Conservation (phyloP, 495 filamentous ascomycete species). For the Friedmanniomyces endolithicus region DNA sequence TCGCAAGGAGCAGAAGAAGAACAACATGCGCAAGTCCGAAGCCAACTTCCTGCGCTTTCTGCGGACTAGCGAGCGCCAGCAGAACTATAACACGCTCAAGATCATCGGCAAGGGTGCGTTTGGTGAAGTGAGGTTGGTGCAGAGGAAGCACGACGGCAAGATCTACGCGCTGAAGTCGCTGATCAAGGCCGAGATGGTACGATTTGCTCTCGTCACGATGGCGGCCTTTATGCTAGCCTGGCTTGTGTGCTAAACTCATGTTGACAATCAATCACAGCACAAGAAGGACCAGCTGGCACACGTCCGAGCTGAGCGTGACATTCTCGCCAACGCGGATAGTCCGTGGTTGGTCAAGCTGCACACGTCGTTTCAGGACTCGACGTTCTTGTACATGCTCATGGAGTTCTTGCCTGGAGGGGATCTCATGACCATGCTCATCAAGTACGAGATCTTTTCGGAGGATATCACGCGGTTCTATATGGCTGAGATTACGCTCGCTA, state of each 20-base stretch:
- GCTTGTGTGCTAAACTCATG: neutral
- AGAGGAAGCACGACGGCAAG: constrained; percentile 89
- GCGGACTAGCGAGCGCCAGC: constrained; percentile 76
- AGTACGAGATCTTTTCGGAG: constrained; percentile 98
- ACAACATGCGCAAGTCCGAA: constrained; percentile 68
- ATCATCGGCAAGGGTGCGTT: constrained; percentile 99
- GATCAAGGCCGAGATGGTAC: constrained; percentile 88
- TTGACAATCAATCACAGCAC: constrained; percentile 37
- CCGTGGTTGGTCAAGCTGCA: constrained; percentile 98
- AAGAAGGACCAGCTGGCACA: constrained; percentile 99
- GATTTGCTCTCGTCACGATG: neutral
- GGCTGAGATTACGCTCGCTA: constrained; percentile 92
- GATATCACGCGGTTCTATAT: constrained; percentile 99
- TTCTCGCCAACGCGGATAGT: constrained; percentile 94
- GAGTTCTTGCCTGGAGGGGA: constrained; percentile 97
- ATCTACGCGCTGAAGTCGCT: constrained; percentile 97
- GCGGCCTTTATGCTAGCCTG: neutral
- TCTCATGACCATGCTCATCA: constrained; percentile 99
- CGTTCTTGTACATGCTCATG: constrained; percentile 98
- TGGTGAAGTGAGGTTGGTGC: constrained; percentile 92
- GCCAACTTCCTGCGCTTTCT: constrained; percentile 87
- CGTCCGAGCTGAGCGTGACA: constrained; percentile 94
- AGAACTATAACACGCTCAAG: constrained; percentile 91
- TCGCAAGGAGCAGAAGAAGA: constrained; percentile 64
- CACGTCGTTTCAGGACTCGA: constrained; percentile 91